Percentiles rank a stretch among this genome's conserved stretches.
Conservation (phyloP, 345 rosid genomes). For the Salix udensis region DNA sequence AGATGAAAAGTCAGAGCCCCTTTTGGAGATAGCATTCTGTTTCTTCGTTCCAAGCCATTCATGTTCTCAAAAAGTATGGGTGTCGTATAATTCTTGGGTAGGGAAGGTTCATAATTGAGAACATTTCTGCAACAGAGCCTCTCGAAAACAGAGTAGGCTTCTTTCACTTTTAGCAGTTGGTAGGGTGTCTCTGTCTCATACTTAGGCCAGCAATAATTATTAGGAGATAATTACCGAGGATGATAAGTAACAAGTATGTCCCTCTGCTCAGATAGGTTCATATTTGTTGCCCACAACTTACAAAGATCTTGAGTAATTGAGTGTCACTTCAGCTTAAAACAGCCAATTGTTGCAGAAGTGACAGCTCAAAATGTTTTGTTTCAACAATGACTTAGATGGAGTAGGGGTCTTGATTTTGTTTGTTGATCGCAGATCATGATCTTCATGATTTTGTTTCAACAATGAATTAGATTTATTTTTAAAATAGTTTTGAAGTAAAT, state of each 20-base stretch:
- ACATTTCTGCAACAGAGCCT: neutral
- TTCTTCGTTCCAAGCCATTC: conserved; percentile 35
- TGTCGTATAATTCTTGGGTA: neutral
- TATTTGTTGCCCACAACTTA: too few species aligned
- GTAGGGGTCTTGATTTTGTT: too few species aligned
- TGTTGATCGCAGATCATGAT: too few species aligned
- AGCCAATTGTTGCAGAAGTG: neutral
- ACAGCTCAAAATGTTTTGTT: too few species aligned
- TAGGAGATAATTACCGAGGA: neutral
- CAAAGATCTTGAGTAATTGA: too few species aligned
- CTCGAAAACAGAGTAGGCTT: neutral
- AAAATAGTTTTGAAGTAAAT: too few species aligned
- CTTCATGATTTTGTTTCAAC: too few species aligned
- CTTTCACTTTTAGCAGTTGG: neutral
- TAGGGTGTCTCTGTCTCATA: neutral
- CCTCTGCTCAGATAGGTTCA: neutral
- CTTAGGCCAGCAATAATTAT: neutral
- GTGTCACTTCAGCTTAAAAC: neutral
- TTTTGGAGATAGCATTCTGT: conserved; percentile 18
- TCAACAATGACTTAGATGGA: too few species aligned
- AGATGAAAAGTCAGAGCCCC: conserved; percentile 23
- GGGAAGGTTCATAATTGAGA: neutral
- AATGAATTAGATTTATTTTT: too few species aligned
- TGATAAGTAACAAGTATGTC: neutral
- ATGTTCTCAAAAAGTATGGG: conserved; percentile 10